Evolutionary conservation across 108 stramenopile genomes (phyloP).

Genomic region (Cyclotella atomus): DNA sequence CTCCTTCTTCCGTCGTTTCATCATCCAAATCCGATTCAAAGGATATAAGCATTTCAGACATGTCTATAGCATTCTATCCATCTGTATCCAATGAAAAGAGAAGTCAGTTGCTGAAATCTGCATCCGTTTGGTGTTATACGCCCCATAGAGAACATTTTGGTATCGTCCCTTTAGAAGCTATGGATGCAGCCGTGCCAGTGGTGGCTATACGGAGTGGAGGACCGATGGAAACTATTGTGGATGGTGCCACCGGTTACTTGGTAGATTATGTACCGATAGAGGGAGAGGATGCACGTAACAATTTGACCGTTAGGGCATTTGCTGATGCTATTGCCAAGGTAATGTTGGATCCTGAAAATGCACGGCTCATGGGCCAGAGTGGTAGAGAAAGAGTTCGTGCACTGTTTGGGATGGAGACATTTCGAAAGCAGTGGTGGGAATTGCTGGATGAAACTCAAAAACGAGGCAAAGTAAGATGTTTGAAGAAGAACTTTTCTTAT

Average conservation of each 20-base stretch:
- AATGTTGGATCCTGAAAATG: slow-evolving; percentile 47
- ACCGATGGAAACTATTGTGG: slow-evolving; percentile 91
- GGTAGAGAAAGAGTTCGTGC: slow-evolving; percentile 67
- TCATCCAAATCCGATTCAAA: slow-evolving; percentile 18
- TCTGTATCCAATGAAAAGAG: slow-evolving; percentile 85
- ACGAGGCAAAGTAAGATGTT: slow-evolving; percentile 39
- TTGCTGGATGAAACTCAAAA: slow-evolving; percentile 52
- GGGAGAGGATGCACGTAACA: slow-evolving; percentile 1
- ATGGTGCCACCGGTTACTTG: slow-evolving; percentile 90
- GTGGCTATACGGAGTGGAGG: slow-evolving; percentile 89
- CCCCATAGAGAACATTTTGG: slow-evolving; percentile 98
- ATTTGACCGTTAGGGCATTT: slow-evolving; percentile 65
- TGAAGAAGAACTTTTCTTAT: slow-evolving; percentile 14
- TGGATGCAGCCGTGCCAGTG: slow-evolving; percentile 91
- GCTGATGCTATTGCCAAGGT: slow-evolving; percentile 67
- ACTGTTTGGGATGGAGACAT: slow-evolving; percentile 70
- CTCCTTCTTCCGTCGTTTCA: slow-evolving; percentile 21
- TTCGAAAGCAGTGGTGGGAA: slow-evolving; percentile 67
- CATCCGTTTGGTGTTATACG: slow-evolving; percentile 92
- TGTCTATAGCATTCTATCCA: slow-evolving; percentile 63
- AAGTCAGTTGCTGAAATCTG: slow-evolving; percentile 63
- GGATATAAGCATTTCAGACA: background rate
- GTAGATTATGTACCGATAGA: slow-evolving; percentile 42
- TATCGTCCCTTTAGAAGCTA: slow-evolving; percentile 98
- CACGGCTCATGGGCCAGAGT: slow-evolving; percentile 64